phyloP scores from a whole-genome alignment of 345 rosid genomes.

The Arabidopsis suecica region DNA sequence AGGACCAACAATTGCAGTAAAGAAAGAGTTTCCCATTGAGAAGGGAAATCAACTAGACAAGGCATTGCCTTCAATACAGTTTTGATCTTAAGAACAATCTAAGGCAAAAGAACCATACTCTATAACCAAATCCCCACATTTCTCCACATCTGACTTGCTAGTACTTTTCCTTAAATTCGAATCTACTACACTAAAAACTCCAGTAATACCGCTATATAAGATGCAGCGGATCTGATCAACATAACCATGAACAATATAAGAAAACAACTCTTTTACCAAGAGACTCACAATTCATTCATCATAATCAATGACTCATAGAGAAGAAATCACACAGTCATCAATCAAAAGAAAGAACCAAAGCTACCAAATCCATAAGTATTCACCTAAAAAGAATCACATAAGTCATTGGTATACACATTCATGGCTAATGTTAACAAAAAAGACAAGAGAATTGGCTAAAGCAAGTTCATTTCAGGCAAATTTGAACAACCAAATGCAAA shows the following conservation, averaged over 20 bases:
- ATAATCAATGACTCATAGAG: background rate
- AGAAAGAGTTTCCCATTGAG: background rate
- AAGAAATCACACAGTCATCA: background rate
- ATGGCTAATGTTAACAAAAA: background rate
- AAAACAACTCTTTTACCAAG: background rate
- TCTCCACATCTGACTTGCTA: background rate
- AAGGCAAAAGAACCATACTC: slow-evolving; percentile 13
- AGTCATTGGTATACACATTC: background rate
- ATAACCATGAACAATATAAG: background rate
- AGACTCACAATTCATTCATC: slow-evolving; percentile 15
- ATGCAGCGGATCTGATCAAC: slow-evolving; percentile 5
- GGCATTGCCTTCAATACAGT: slow-evolving; percentile 4
- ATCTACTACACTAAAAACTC: background rate
- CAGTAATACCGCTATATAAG: background rate
- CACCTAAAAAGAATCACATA: background rate
- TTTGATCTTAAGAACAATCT: background rate
- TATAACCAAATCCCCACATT: background rate
- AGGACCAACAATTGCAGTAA: slow-evolving; percentile 2
- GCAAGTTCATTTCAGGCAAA: slow-evolving; percentile 5
- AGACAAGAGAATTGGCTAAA: background rate
- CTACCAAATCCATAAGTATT: background rate
- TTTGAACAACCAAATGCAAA: background rate
- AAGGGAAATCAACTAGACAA: background rate
- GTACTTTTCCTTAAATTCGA: background rate
- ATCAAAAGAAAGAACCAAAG: slow-evolving; percentile 12